Evolutionary conservation across 2,329 filamentous ascomycete genomes (phyloP), one percentile per base, ranked within the genome.

Genomic region (Penicillium nordicum): DNA sequence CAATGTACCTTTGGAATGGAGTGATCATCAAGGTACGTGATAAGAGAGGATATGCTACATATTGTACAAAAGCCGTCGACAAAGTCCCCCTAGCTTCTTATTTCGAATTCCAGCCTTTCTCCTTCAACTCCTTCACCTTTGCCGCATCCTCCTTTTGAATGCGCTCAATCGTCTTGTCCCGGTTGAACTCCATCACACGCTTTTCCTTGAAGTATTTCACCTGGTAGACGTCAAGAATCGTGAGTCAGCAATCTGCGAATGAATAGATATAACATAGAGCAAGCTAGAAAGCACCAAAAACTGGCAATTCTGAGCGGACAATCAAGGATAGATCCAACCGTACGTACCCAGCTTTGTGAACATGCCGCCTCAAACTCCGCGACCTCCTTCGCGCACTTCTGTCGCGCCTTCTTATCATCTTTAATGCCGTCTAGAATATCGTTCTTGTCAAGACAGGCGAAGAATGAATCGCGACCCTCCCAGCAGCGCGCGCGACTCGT

Each of bases 141-240:
- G 82, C 79, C 12, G 88, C 90, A 61, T 89, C 88, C 72, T 93
- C 88, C 45, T 81, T 82, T 71, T 88, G 82, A 66, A 96, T 83
- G 70, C 85, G 84, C 67, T 88, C 87, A 62, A 96, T 79, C 25
- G 90, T 88, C 76, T 87, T 81, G 69, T 89, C 88, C 76, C 93
- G 91, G 67, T 96, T 89, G 69, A 89, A 83, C 66, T 99, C 94
- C 77, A 95, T 93, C 36, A 97, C 90, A 68, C 94, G 83, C 78
- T 92, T 89, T 76, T 97, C 92, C 80, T 97, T 97, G 78, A 99
- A 99, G 76, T 99, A 97, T 76, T 92, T 91, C 59, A 97, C 89
- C 90, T 94, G 66, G 21, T 14, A 36, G 14, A 46, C 18, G 21
- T 8, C 11, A 46, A 32, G 10, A 37, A 30, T 23, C 3, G 30